Percentiles rank a stretch among this genome's conserved stretches.
Evolutionary conservation across 1,284 basidiomycete species (phyloP).

Genomic region (Cutaneotrichosporon cutaneum): DNA sequence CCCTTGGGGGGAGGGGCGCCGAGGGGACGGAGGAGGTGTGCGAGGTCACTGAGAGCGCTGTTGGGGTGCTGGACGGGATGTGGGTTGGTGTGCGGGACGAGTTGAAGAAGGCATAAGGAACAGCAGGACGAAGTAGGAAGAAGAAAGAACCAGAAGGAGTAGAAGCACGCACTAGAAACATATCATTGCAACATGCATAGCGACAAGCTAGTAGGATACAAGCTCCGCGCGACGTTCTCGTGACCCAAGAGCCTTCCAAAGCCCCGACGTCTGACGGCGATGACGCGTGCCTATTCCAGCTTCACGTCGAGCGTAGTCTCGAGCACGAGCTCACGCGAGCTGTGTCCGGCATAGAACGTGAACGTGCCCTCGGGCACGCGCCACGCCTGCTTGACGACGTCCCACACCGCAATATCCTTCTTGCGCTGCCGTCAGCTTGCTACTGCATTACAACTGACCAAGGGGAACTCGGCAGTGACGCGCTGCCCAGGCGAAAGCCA

Average conservation of each 20-base stretch:
- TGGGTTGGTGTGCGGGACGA: background rate
- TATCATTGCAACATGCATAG: background rate
- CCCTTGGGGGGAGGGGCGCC: conserved; percentile 39
- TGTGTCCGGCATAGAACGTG: conserved; percentile 45
- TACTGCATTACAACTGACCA: conserved; percentile 34
- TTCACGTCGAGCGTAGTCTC: background rate
- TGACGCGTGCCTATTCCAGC: background rate
- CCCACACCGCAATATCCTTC: conserved; percentile 55
- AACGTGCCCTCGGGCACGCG: conserved; percentile 46
- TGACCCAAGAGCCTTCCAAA: too few relatives aligned
- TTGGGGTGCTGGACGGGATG: background rate
- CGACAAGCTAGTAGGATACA: background rate
- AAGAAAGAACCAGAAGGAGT: too few relatives aligned
- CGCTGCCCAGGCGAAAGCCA: conserved; percentile 43
- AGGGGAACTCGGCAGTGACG: conserved; percentile 41
- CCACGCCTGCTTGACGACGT: conserved; percentile 50
- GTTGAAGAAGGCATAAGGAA: background rate
- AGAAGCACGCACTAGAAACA: background rate
- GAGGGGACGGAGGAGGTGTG: conserved; percentile 44
- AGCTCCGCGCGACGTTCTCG: too few relatives aligned
- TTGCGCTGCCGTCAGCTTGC: conserved; percentile 35
- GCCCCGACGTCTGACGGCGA: too few relatives aligned
- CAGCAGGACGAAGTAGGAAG: background rate
- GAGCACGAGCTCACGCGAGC: conserved; percentile 43
- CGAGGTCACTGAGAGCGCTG: conserved; percentile 36